Evolutionary conservation across 768 basidiomycete genomes (phyloP), one percentile per base, ranked within the genome.

Genomic region (Serendipita indica): DNA sequence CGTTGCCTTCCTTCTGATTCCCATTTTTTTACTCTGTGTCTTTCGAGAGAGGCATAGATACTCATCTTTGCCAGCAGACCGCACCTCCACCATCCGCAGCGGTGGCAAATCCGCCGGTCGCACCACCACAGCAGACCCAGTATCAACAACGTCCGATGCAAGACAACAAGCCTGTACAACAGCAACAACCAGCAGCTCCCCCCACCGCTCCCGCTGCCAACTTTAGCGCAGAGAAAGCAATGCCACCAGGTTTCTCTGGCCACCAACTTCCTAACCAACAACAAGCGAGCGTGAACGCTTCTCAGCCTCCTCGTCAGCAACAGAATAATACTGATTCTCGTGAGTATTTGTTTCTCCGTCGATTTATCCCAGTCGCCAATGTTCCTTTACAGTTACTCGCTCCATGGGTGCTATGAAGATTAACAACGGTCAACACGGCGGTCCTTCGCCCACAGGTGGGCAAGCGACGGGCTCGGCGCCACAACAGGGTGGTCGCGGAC

Each of bases 1-100:
- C 78, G 75, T 79, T 79, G 77, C 78, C 77, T 79, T 79, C 77
- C 77, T 75, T 76, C 76, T 75, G 76, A 77, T 64, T 60, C 14
- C 54, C 57, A 34, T 59, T 33, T 61, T 60, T 58, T 32, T n/a
- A n/a, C 35, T 12, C n/a, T 28, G 33, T 57, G 32, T 28, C n/a
- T n/a, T n/a, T n/a, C n/a, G n/a, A n/a, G n/a, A n/a, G n/a, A n/a
- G n/a, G n/a, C n/a, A n/a, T n/a, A n/a, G n/a, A n/a, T n/a, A n/a
- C n/a, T n/a, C n/a, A n/a, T n/a, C n/a, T n/a, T n/a, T n/a, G n/a
- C n/a, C n/a, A n/a, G n/a, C 30, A 54, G 49, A 54, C 49, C 32
- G 49, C 49, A n/a, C 49, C 41, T 43, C 41, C 41, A n/a, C 18
- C 41, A 43, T 25, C n/a, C n/a, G n/a, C n/a, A n/a, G 27, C 43